Conservation (phyloP, 768 basidiomycete species). For the Lactarius hatsudake region DNA sequence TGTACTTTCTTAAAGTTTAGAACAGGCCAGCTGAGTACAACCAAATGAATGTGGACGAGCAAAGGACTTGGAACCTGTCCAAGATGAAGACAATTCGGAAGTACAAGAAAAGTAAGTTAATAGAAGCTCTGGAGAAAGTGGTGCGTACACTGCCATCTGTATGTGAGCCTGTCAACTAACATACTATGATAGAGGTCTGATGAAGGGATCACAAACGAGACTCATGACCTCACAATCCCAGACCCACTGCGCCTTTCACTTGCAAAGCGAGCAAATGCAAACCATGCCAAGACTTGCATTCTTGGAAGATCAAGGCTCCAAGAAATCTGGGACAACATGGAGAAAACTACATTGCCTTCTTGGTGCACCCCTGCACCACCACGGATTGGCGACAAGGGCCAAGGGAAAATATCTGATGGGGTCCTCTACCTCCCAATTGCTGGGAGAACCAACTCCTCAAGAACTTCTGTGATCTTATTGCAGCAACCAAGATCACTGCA, state of each 20-base stretch:
- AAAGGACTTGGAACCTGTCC: neutral
- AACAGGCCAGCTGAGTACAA: neutral
- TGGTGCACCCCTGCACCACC: conserved; percentile 28
- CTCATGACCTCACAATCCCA: neutral
- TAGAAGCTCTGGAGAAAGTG: neutral
- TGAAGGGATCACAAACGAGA: neutral
- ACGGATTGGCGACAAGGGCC: conserved; percentile 23
- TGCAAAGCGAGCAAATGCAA: neutral
- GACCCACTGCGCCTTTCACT: neutral
- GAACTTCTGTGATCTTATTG: neutral
- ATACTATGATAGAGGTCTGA: neutral
- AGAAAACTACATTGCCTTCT: conserved; percentile 28
- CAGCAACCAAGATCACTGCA: neutral
- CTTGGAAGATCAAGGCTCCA: neutral
- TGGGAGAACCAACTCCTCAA: neutral
- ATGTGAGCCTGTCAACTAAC: neutral
- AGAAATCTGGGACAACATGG: neutral
- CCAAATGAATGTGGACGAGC: neutral
- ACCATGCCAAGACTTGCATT: neutral
- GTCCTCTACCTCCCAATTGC: neutral
- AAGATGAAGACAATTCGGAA: neutral
- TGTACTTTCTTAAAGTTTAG: neutral
- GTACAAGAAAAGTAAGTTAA: neutral
- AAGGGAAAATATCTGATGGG: conserved; percentile 30
- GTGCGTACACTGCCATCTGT: neutral